A percentile compares a stretch with the other conserved stretches of the same genome.
Evolutionary conservation across 1,139 yeast species (phyloP).

Genomic region (Sugiyamaella neomexicana): DNA sequence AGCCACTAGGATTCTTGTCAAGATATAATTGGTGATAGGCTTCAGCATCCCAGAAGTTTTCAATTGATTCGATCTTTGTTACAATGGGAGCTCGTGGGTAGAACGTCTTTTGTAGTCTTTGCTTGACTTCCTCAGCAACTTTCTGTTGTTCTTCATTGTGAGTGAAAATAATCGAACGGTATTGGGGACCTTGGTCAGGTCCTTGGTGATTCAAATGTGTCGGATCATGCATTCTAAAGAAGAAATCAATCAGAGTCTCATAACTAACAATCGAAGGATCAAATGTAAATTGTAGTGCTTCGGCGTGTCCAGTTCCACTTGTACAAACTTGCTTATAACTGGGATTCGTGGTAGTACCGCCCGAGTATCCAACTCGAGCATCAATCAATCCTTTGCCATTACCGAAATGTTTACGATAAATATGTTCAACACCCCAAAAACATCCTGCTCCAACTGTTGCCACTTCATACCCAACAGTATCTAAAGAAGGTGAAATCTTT

Average conservation of each 20-base stretch:
- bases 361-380: constrained; percentile 85
- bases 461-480: constrained; percentile 37
- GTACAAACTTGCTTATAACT: constrained; percentile 73
- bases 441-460: constrained; percentile 54
- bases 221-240: constrained; percentile 89
- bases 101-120: constrained; percentile 56
- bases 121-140: constrained; percentile 45
- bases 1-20: constrained; percentile 76
- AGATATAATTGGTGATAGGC: constrained; percentile 86
- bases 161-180: constrained; percentile 73
- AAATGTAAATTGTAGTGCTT: constrained; percentile 76
- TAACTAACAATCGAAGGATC: constrained; percentile 65
- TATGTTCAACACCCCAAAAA: constrained; percentile 94
- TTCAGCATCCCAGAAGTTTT: constrained; percentile 86
- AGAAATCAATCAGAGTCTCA: constrained; percentile 71
- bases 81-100: constrained; percentile 53
- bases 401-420: constrained; percentile 65
- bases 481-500: constrained; percentile 35
- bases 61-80: constrained; percentile 68
- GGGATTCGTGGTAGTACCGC: constrained; percentile 64
- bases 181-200: constrained; percentile 80
- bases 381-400: constrained; percentile 65
- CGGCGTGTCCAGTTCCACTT: constrained; percentile 64
- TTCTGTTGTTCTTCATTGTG: constrained; percentile 53
- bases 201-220: constrained; percentile 66